phyloP scores from a whole-genome alignment of 495 filamentous ascomycete species.

The Penicillium mononematosum region DNA sequence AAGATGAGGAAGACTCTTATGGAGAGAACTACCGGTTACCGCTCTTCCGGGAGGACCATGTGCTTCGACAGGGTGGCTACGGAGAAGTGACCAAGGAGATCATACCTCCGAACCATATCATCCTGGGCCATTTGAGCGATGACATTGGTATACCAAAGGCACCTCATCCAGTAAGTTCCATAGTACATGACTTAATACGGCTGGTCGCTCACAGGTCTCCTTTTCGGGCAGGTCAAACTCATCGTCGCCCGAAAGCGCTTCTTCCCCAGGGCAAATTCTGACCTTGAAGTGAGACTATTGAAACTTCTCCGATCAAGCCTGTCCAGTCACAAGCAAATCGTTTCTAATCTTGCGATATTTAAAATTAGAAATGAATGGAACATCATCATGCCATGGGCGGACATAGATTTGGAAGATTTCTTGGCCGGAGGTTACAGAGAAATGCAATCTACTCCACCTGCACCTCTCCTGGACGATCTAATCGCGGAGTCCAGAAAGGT shows the following conservation, averaged over 20 bases:
- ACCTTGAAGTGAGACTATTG: neutral
- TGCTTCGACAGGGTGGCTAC: neutral
- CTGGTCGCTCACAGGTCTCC: neutral
- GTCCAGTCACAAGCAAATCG: conserved; percentile 4
- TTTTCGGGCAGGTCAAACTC: neutral
- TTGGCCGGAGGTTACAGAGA: neutral
- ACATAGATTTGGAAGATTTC: conserved; percentile 10
- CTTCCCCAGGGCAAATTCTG: neutral
- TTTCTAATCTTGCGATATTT: neutral
- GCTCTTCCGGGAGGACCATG: neutral
- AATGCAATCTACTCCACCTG: neutral
- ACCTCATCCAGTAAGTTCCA: neutral
- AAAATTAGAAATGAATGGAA: neutral
- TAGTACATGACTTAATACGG: neutral
- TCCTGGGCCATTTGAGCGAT: neutral
- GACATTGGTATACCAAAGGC: neutral
- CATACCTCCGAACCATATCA: neutral
- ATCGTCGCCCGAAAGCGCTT: neutral
- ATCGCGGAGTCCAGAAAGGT: conserved; percentile 1
- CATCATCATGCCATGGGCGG: conserved; percentile 10
- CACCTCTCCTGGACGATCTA: neutral
- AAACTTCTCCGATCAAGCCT: conserved; percentile 1
- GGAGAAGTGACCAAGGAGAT: neutral
- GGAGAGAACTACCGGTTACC: neutral
- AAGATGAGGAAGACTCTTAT: neutral